Evolutionary conservation across 2,329 filamentous ascomycete species (phyloP), one percentile per base, ranked within the genome.

Genomic region (Kalaharituber pfeilii): DNA sequence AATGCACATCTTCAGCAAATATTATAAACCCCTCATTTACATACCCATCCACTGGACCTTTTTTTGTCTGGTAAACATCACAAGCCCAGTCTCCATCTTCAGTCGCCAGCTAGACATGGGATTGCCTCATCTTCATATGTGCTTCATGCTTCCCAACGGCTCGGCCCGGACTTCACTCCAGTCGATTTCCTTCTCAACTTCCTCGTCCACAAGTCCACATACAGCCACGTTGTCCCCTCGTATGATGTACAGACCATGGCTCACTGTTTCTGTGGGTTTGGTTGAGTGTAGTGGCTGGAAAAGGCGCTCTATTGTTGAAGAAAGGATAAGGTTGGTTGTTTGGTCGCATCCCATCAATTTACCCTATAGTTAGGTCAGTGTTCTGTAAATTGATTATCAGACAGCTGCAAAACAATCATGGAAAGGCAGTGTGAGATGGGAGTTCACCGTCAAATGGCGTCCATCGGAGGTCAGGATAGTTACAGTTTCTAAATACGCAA

Each of bases 181-280:
- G 70, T 95, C 82, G 66, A 98, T 96, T 63, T 82, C 87, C 36
- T 75, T 77, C 70, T 98, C 91, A 56, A 96, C 72, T 62, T 84
- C 77, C 69, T 94, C 88, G 67, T 98, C 87, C 28, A 98, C 81
- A 55, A 93, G 73, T 1, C 91, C 91, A 55, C 91, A 84, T 15
- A 93, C 75, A 58, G 87, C 88, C 49, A 98, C 89, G 65, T 93
- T 95, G 67, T 98, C 91, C 52, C 91, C 91, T 57, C 91, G 78
- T 55, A 98, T 84, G 55, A 98, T 76, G 67, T 95, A 96, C 5
- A 96, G 71, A 1, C 91, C 91, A 58, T 95, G 79, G 3, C 83
- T 80, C 18, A 91, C 81, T 66, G 91, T 80, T 56, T 81, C 78
- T 44, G 84, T 93, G 0, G 82, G 78, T 63, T 94, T 86, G 39